Evolutionary conservation across 192 early-diverging fungal species (phyloP).

Genomic region (Paraglomus occultum): DNA sequence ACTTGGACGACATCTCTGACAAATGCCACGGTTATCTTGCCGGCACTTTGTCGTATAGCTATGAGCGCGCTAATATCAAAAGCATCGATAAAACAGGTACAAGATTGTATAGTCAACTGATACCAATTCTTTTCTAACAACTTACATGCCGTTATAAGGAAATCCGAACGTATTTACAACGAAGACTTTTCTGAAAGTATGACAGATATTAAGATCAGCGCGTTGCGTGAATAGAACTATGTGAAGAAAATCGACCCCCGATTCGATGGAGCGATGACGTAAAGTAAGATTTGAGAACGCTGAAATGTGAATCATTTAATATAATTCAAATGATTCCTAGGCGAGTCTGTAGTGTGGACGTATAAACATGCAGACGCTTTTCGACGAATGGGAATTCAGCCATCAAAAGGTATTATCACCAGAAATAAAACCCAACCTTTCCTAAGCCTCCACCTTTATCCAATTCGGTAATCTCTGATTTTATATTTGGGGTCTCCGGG

Average conservation of each 20-base stretch:
- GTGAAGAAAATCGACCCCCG: conserved; percentile 44
- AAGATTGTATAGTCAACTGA: not conserved
- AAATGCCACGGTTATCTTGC: conserved; percentile 56
- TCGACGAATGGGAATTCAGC: conserved; percentile 61
- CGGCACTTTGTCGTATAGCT: conserved; percentile 40
- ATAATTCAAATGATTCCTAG: conserved; percentile 7
- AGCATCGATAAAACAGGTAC: conserved; percentile 26
- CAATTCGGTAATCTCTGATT: too few species aligned
- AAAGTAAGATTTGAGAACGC: conserved; percentile 52
- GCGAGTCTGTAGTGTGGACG: conserved; percentile 81
- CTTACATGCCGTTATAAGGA: conserved; percentile 20
- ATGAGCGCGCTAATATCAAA: conserved; percentile 9
- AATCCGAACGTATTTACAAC: conserved; percentile 7
- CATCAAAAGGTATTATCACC: conserved; percentile 60
- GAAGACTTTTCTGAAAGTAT: conserved; percentile 48
- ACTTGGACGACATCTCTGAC: conserved; percentile 34
- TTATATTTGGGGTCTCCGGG: conserved; percentile 79
- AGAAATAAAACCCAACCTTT: not conserved
- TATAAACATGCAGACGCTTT: conserved; percentile 65
- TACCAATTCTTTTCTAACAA: conserved; percentile 30
- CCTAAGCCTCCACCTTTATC: too few species aligned
- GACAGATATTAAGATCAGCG: conserved; percentile 32
- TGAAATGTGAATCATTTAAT: not conserved
- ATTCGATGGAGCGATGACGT: conserved; percentile 69
- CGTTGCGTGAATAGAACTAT: conserved; percentile 36